Base-by-base conservation (phyloP, 495 filamentous ascomycete species). In the Penicillium dipodomyicola region DNA sequence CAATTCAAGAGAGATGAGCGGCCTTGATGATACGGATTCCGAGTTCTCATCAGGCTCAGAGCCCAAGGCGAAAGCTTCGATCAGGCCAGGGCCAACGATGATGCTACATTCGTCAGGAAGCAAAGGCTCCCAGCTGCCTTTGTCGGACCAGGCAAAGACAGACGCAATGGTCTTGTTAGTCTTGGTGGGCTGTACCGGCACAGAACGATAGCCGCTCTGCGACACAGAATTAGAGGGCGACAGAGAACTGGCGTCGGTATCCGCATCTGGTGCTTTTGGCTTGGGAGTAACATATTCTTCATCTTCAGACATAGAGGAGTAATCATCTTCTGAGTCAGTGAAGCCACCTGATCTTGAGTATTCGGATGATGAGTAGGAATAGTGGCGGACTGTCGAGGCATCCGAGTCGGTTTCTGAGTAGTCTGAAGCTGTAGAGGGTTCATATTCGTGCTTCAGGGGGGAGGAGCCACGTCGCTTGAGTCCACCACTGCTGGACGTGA, bases 401-500 rank as follows among this genome's bases (percentile, higher is more conserved):
- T 81, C 78, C 0, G 80, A 81, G 47, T 75, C 66, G 5, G 66
- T 58, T 2, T 75, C 77, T 0, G 80, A 80, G 37, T 75, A 78
- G 27, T 82, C 79, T 2, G 88, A 88, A 49, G 83, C 84, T 40
- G 90, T 92, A 1, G 94, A 97, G 3, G 95, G 95, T 60, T 91
- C 89, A 64, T 96, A 99, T 74, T 99, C 92, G 64, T 97, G 94
- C 72, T 99, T 99, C 55, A 99, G 78, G 9, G 95, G 95, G 9
- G 95, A 97, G 5, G 95, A 97, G 25, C 86, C 88, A 6, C 90
- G 82, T 29, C 93, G 80, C 63, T 82, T 87, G 11, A 80, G 68
- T 25, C 73, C 76, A 23, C 60, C 57, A 66, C 65, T 44, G 60
- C 65, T 61, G 54, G 70, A 46, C 73, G 79, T 52, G 15, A 82